A percentile compares a stretch with the other conserved stretches of the same genome.
These are phyloP conservation scores for Schizophyllum amplum DNA, from an alignment of 1,284 basidiomycete species.

Conservation along the genomic window DNA sequence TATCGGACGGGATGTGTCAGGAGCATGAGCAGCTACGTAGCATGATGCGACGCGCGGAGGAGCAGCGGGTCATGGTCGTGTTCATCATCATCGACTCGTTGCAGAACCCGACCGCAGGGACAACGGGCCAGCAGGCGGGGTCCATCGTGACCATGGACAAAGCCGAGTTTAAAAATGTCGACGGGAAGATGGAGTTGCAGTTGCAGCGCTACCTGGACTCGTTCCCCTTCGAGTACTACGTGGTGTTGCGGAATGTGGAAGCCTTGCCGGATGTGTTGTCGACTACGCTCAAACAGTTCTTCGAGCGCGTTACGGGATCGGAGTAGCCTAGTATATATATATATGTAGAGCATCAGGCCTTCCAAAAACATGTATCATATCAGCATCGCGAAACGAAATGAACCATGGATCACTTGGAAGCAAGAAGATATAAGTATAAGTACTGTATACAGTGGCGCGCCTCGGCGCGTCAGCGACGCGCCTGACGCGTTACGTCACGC, in stretches of 20 bases:
- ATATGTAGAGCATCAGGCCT: too few species aligned
- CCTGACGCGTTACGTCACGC: not conserved
- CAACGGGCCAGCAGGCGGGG: conserved; percentile 32
- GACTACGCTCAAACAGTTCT: conserved; percentile 91
- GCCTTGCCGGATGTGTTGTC: conserved; percentile 87
- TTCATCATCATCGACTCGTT: conserved; percentile 95
- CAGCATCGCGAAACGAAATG: too few species aligned
- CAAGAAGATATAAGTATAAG: too few species aligned
- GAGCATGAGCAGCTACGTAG: conserved; percentile 84
- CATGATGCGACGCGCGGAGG: conserved; percentile 79
- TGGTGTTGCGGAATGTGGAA: conserved; percentile 88
- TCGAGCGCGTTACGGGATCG: conserved; percentile 47
- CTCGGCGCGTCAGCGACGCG: not conserved
- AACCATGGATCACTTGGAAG: too few species aligned
- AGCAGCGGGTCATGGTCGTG: conserved; percentile 92
- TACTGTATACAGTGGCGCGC: too few species aligned
- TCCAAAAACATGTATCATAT: too few species aligned
- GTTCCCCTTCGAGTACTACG: conserved; percentile 98
- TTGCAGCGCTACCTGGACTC: conserved; percentile 90
- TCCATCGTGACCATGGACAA: conserved; percentile 94
- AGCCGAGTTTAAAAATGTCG: conserved; percentile 80
- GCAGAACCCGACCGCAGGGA: conserved; percentile 30
- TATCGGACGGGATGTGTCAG: conserved; percentile 97
- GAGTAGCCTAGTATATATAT: not conserved
- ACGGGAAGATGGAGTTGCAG: conserved; percentile 83